These are phyloP conservation scores for Lachnellula suecica DNA, from an alignment of 2,329 filamentous ascomycete species.

Conservation along the genomic window DNA sequence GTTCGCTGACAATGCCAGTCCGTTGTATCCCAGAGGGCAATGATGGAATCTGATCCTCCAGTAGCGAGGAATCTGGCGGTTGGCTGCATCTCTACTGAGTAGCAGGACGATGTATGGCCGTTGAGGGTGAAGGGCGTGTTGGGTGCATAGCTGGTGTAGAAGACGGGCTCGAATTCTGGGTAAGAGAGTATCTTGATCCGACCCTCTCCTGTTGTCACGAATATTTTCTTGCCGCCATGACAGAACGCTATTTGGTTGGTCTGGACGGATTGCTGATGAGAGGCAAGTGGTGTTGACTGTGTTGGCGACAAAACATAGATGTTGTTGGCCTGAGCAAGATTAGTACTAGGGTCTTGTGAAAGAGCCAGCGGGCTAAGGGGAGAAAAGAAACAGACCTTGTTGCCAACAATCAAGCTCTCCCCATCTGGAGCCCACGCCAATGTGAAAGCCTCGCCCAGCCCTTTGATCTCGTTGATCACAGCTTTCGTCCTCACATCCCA, in stretches of 20 bases:
- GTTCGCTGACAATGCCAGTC: constrained; percentile 77
- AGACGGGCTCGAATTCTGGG: constrained; percentile 58
- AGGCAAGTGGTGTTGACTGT: constrained; percentile 52
- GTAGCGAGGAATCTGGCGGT: constrained; percentile 71
- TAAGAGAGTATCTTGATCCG: constrained; percentile 69
- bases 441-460: constrained; percentile 66
- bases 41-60: constrained; percentile 72
- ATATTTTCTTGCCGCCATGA: constrained; percentile 69
- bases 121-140: constrained; percentile 58
- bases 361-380: neutral
- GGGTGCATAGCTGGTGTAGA: constrained; percentile 45
- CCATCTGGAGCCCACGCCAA: constrained; percentile 75
- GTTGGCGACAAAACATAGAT: constrained; percentile 63
- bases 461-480: constrained; percentile 67
- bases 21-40: constrained; percentile 74
- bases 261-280: constrained; percentile 60
- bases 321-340: constrained; percentile 51
- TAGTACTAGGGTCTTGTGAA: constrained; percentile 7
- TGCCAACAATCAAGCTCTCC: constrained; percentile 67
- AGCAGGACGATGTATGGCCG: constrained; percentile 72
- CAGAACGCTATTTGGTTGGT: constrained; percentile 75
- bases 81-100: constrained; percentile 68
- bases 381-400: constrained; percentile 58
- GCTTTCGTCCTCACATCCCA: constrained; percentile 78
- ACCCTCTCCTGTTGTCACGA: constrained; percentile 71